Evolutionary conservation across 108 stramenopile genomes (phyloP), one percentile per base, ranked within the genome.

Genomic region (Mediolabrus comicus): DNA sequence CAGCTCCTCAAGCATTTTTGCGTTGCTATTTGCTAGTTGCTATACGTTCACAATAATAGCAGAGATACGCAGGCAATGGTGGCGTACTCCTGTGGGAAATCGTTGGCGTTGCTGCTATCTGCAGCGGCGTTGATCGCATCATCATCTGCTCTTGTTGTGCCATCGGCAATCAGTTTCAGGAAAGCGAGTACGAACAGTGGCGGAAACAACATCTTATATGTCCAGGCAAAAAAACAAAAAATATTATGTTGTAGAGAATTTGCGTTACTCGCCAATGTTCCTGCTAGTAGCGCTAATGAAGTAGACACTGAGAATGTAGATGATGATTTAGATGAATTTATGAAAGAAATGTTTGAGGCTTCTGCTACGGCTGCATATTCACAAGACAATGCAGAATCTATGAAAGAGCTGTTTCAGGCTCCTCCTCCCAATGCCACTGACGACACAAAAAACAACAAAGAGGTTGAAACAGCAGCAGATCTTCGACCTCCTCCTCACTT

Each of bases 401-500:
- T 49, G 46, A 49, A 49, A 49, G 46, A 49, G 46, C 22, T 49
- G 7, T 49, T 49, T 49, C 46, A 49, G 19, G 22, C 46, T 49
- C 30, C 53, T 30, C 38, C 49, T 17, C 4, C 58, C n/a, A 41
- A 25, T 27, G 65, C 33, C 13, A 22, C 19, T 5, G 53, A 57
- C 3, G 24, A n/a, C 19, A 55, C 5, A 35, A 30, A 61, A 52
- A 10, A 39, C 38, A 39, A 35, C 24, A 32, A 35, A 29, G 25
- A 62, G 49, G 57, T 22, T 22, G 46, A 1, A 6, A 22, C 46
- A 24, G 22, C 17, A 6, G 22, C 46, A 24, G 46, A 49, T 8
- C 19, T 0, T 49, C 22, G 14, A 13, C 39, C 60, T 4, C 65
- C 77, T 3, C 53, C 70, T 13, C 60, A 70, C 61, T 77, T 77